These are phyloP conservation scores for Aspergillus haitiensis DNA, from an alignment of 495 filamentous ascomycete genomes.

Conservation along the genomic window DNA sequence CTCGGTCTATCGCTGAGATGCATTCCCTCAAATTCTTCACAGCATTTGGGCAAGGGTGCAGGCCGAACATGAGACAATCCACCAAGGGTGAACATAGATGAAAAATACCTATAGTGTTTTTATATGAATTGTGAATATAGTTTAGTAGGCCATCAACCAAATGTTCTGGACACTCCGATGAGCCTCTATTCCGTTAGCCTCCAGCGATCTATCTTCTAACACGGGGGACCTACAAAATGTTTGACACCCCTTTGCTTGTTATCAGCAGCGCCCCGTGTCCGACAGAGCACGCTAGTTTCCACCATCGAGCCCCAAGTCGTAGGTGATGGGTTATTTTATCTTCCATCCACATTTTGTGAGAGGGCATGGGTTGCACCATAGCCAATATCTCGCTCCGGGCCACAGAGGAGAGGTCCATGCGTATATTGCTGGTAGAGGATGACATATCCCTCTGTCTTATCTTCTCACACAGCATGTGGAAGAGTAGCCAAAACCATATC, in stretches of 20 bases:
- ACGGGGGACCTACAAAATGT: background rate
- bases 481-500: slow-evolving; percentile 5
- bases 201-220: background rate
- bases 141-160: slow-evolving; percentile 3
- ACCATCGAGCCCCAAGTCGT: slow-evolving; percentile 1
- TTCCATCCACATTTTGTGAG: background rate
- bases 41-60: background rate
- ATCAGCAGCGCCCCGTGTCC: slow-evolving; percentile 1
- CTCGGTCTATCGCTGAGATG: background rate
- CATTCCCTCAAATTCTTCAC: background rate
- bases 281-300: slow-evolving; percentile 6
- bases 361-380: background rate
- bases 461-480: slow-evolving; percentile 7
- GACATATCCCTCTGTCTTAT: background rate
- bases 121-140: slow-evolving; percentile 8
- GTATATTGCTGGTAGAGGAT: background rate
- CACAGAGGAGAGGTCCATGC: background rate
- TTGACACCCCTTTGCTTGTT: background rate
- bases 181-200: background rate
- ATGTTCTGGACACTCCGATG: background rate
- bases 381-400: background rate
- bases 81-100: slow-evolving; percentile 1
- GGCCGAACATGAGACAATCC: slow-evolving; percentile 4
- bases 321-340: slow-evolving; percentile 3
- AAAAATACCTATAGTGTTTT: background rate